Conservation (phyloP, 2,329 filamentous ascomycete species). For the Botrytis squamosa region DNA sequence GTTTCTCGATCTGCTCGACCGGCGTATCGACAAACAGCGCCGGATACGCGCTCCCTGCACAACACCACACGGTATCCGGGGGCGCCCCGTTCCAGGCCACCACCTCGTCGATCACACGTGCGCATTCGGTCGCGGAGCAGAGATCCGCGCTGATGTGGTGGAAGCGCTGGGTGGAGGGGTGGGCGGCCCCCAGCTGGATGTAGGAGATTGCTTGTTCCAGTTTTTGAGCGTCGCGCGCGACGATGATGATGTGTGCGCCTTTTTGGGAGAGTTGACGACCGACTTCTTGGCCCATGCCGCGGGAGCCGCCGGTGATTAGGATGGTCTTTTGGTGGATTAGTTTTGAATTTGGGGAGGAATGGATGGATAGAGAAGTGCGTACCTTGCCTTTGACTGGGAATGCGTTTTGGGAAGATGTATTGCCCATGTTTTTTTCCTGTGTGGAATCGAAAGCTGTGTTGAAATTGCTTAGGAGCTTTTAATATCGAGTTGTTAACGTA, state of each 20-base stretch:
- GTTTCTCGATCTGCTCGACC: conserved; percentile 62
- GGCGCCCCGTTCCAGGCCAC: conserved; percentile 73
- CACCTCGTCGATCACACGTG: conserved; percentile 61
- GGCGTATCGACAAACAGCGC: conserved; percentile 73
- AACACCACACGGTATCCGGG: conserved; percentile 86
- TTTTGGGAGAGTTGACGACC: conserved; percentile 72
- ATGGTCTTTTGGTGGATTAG: conserved; percentile 59
- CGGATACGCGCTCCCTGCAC: conserved; percentile 72
- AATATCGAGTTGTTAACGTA: background rate
- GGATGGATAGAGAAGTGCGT: background rate
- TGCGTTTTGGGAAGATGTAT: background rate
- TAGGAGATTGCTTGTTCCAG: conserved; percentile 46
- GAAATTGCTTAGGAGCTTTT: background rate
- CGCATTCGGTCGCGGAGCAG: background rate
- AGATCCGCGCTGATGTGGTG: conserved; percentile 17
- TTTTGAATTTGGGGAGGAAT: background rate
- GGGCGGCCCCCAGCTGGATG: background rate
- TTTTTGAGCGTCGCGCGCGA: conserved; percentile 74
- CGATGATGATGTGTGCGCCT: conserved; percentile 80
- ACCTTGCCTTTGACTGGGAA: conserved; percentile 12
- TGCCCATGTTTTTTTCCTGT: background rate
- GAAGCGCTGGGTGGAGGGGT: background rate
- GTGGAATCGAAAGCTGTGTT: background rate
- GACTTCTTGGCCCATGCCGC: conserved; percentile 79
- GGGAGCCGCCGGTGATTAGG: conserved; percentile 83